These are phyloP conservation scores for Leccinum pallidistipes DNA, from an alignment of 1,284 basidiomycete genomes.

Conservation along the genomic window DNA sequence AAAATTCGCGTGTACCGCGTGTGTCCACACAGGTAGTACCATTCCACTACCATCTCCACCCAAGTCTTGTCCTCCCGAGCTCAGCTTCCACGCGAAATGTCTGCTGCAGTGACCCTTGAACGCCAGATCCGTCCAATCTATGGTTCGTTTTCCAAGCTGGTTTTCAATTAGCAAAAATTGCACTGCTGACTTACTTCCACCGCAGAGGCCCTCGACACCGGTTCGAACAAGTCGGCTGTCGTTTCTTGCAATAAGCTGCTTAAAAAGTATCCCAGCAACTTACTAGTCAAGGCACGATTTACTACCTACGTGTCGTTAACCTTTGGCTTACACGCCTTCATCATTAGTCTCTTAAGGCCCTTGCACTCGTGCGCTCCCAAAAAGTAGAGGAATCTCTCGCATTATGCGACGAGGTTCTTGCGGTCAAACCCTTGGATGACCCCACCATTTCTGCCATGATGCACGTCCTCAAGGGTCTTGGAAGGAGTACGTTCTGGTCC, in stretches of 20 bases:
- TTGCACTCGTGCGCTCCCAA: conserved; percentile 77
- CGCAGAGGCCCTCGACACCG: conserved; percentile 79
- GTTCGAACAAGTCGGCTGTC: conserved; percentile 82
- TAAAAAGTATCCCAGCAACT: conserved; percentile 75
- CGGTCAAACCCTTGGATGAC: conserved; percentile 66
- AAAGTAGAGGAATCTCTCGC: conserved; percentile 79
- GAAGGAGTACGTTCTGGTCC: conserved; percentile 57
- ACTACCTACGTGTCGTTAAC: not conserved
- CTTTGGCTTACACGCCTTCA: conserved; percentile 1
- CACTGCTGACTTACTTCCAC: conserved; percentile 8
- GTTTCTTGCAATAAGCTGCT: conserved; percentile 82
- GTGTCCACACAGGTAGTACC: conserved; percentile 5
- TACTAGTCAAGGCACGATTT: conserved; percentile 64
- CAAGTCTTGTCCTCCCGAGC: not conserved
- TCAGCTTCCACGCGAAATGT: conserved; percentile 32
- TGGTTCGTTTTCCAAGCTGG: conserved; percentile 44
- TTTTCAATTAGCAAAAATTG: not conserved
- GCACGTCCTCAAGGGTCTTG: conserved; percentile 74
- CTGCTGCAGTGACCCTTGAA: conserved; percentile 54
- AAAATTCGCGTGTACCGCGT: conserved; percentile 26
- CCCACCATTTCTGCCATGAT: conserved; percentile 75
- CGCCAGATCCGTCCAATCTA: conserved; percentile 81
- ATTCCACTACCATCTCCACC: not conserved
- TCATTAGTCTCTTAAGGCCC: conserved; percentile 70
- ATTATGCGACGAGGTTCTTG: conserved; percentile 79